A percentile compares a stretch with the other conserved stretches of the same genome.
These are phyloP conservation scores for Aspergillus vadensis DNA, from an alignment of 2,329 filamentous ascomycete genomes.

Conservation along the genomic window DNA sequence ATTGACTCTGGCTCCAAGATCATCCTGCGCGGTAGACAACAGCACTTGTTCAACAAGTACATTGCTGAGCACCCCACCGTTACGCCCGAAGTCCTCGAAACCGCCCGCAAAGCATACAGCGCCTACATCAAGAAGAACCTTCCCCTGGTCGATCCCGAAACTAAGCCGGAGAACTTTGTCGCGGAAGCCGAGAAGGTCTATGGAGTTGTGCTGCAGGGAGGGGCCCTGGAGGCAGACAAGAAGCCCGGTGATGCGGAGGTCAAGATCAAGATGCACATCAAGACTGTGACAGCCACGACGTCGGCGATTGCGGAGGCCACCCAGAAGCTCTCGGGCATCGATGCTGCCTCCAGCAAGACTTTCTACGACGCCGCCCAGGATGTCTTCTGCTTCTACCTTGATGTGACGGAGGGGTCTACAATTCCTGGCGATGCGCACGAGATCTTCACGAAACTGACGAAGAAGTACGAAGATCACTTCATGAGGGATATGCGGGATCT, in stretches of 20 bases:
- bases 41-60: conserved; percentile 74
- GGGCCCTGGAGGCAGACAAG: conserved; percentile 55
- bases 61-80: conserved; percentile 54
- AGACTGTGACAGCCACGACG: conserved; percentile 58
- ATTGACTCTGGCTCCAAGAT: conserved; percentile 48
- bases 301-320: conserved; percentile 49
- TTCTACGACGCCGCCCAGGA: conserved; percentile 65
- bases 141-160: conserved; percentile 49
- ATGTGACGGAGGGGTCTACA: conserved; percentile 59
- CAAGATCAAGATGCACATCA: conserved; percentile 87
- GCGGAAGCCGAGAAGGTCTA: conserved; percentile 55
- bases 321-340: conserved; percentile 21
- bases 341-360: conserved; percentile 36
- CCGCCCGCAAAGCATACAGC: conserved; percentile 54
- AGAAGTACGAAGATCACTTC: conserved; percentile 84
- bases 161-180: conserved; percentile 51
- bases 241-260: conserved; percentile 74
- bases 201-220: conserved; percentile 56
- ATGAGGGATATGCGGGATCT: conserved; percentile 83
- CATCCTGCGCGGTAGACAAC: conserved; percentile 69
- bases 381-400: conserved; percentile 76
- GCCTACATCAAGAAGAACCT: conserved; percentile 70
- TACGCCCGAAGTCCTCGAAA: conserved; percentile 50
- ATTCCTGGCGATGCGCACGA: conserved; percentile 63
- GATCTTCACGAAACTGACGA: conserved; percentile 87